Evolutionary conservation across 2,329 filamentous ascomycete genomes (phyloP).

Genomic region (Talaromyces sp.): DNA sequence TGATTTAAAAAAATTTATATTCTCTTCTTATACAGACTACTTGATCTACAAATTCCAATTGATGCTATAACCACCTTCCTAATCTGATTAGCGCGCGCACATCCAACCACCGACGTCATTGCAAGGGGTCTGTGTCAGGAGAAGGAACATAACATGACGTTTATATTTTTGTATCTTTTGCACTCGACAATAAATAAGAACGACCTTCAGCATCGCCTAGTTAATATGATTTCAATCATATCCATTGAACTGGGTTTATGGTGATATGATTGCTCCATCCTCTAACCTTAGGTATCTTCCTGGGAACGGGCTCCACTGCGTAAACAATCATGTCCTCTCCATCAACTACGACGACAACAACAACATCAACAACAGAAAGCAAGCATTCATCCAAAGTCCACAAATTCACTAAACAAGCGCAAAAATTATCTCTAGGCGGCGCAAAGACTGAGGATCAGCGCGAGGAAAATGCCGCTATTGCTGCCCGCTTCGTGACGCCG

Average conservation of each 20-base stretch:
- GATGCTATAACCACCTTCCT: neutral
- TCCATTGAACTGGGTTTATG: too few relatives aligned
- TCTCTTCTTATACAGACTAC: neutral
- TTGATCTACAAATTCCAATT: neutral
- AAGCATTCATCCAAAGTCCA: neutral
- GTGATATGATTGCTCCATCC: too few relatives aligned
- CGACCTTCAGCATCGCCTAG: too few relatives aligned
- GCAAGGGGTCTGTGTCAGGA: neutral
- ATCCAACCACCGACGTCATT: neutral
- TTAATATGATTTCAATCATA: too few relatives aligned
- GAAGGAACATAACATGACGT: too few relatives aligned
- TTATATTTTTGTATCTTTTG: too few relatives aligned
- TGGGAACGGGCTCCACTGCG: neutral
- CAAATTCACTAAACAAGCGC: conserved; percentile 6
- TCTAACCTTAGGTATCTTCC: too few relatives aligned
- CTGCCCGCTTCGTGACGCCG: conserved; percentile 49
- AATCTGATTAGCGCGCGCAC: neutral
- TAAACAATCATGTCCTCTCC: conserved; percentile 1
- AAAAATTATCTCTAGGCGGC: conserved; percentile 5
- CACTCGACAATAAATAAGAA: too few relatives aligned
- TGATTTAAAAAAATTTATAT: neutral
- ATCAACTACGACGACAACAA: neutral
- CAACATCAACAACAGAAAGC: neutral
- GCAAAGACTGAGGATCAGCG: neutral
- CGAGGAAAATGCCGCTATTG: conserved; percentile 22